phyloP scores from a whole-genome alignment of 139 green algal species.

The Chlorella sorokiniana region DNA sequence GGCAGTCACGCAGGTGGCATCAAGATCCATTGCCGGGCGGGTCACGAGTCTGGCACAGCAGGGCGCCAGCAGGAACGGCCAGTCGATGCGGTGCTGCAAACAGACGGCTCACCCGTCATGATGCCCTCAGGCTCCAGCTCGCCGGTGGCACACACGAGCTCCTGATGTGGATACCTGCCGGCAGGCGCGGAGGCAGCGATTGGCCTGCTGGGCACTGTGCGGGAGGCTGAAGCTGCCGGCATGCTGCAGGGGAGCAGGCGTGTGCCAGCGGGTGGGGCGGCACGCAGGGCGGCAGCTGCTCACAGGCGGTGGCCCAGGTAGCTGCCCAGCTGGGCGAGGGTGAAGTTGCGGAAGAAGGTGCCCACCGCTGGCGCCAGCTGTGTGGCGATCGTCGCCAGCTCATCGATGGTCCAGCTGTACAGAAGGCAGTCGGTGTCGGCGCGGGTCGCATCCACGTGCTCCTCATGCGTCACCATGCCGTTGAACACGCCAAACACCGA shows the following conservation, averaged over 20 bases:
- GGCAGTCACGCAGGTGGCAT: background rate
- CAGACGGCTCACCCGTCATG: too few species aligned
- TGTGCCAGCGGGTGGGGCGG: background rate
- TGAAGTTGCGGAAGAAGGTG: conserved; percentile 25
- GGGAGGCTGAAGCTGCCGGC: too few species aligned
- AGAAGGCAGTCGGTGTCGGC: conserved; percentile 28
- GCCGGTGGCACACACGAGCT: too few species aligned
- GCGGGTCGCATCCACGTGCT: background rate
- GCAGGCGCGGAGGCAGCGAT: too few species aligned
- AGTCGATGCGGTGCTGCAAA: too few species aligned
- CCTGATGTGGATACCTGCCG: too few species aligned
- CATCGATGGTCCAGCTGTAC: background rate
- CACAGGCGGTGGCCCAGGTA: too few species aligned
- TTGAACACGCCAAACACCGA: conserved; percentile 19
- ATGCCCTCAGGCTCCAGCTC: too few species aligned
- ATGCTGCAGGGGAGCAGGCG: too few species aligned
- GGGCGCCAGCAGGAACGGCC: too few species aligned
- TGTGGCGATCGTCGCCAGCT: conserved; percentile 16
- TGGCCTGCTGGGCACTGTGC: too few species aligned
- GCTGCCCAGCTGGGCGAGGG: background rate
- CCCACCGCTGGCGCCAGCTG: background rate
- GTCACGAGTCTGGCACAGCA: too few species aligned
- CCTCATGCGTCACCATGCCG: background rate
- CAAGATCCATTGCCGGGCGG: background rate
- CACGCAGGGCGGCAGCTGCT: background rate